Evolutionary conservation across 306 rosid species (phyloP).

Genomic region (Purshia tridentata): DNA sequence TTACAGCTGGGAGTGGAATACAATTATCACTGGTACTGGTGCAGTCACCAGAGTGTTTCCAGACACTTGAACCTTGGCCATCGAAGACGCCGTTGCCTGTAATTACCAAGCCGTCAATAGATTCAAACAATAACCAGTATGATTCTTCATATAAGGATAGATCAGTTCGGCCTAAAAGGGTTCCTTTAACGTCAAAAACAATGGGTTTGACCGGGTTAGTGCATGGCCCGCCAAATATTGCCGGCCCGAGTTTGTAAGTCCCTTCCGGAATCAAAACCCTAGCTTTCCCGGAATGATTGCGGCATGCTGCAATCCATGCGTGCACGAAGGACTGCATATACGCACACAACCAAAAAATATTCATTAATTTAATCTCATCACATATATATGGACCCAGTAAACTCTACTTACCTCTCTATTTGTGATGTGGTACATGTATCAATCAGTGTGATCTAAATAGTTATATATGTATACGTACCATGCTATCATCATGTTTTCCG

Average conservation of each 20-base stretch:
- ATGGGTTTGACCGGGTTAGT: slow-evolving; percentile 26
- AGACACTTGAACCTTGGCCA: slow-evolving; percentile 57
- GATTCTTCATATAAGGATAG: slow-evolving; percentile 32
- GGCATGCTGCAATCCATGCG: slow-evolving; percentile 66
- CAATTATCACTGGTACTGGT: slow-evolving; percentile 25
- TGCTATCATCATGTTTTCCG: slow-evolving; percentile 42
- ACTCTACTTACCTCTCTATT: no score
- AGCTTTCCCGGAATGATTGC: slow-evolving; percentile 24
- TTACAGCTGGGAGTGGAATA: slow-evolving; percentile 58
- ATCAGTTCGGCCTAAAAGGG: slow-evolving; percentile 52
- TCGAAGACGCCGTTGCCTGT: slow-evolving; percentile 67
- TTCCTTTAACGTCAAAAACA: slow-evolving; percentile 56
- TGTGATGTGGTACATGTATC: no score
- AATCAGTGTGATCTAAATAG: no score
- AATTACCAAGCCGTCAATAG: slow-evolving; percentile 44
- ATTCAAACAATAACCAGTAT: slow-evolving; percentile 59
- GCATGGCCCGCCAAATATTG: slow-evolving; percentile 74
- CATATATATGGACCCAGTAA: no score
- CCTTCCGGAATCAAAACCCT: slow-evolving; percentile 61
- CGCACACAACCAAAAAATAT: background rate
- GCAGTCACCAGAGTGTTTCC: slow-evolving; percentile 49
- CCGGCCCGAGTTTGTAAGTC: slow-evolving; percentile 38
- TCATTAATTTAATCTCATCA: no score
- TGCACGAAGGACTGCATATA: slow-evolving; percentile 54
- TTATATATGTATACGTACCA: background rate